These are phyloP conservation scores for Kazachstania psychrophila DNA, from an alignment of 805 yeast genomes.

Conservation along the genomic window DNA sequence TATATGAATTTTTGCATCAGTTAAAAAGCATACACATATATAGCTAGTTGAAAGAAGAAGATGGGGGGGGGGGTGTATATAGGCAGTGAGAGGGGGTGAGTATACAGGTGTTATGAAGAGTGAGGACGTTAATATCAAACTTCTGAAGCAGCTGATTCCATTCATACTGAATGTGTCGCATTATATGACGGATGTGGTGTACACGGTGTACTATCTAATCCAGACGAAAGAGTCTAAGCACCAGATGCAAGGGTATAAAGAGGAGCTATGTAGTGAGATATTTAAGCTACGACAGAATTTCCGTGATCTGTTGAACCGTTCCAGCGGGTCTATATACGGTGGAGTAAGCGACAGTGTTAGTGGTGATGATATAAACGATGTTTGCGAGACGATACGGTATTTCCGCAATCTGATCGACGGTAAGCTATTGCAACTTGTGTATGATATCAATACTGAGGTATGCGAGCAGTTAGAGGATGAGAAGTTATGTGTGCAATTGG, in stretches of 20 bases:
- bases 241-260: background rate
- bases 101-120: too few relatives aligned
- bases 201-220: slow-evolving; percentile 14
- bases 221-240: background rate
- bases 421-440: background rate
- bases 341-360: background rate
- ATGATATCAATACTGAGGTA: background rate
- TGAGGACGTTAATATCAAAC: slow-evolving; percentile 7
- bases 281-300: slow-evolving; percentile 3
- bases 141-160: slow-evolving; percentile 14
- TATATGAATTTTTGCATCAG: too few relatives aligned
- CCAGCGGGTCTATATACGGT: background rate
- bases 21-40: too few relatives aligned
- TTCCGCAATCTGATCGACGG: background rate
- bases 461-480: too few relatives aligned
- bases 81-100: too few relatives aligned
- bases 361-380: background rate
- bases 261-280: slow-evolving; percentile 1
- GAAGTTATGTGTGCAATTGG: slow-evolving; percentile 9
- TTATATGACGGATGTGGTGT: slow-evolving; percentile 20
- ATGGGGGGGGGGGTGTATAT: background rate
- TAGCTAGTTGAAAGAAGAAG: background rate
- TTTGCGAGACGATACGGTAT: background rate
- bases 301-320: slow-evolving; percentile 3
- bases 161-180: slow-evolving; percentile 16